Evolutionary conservation across 768 basidiomycete species (phyloP).

Genomic region (Suillus cothurnatus): DNA sequence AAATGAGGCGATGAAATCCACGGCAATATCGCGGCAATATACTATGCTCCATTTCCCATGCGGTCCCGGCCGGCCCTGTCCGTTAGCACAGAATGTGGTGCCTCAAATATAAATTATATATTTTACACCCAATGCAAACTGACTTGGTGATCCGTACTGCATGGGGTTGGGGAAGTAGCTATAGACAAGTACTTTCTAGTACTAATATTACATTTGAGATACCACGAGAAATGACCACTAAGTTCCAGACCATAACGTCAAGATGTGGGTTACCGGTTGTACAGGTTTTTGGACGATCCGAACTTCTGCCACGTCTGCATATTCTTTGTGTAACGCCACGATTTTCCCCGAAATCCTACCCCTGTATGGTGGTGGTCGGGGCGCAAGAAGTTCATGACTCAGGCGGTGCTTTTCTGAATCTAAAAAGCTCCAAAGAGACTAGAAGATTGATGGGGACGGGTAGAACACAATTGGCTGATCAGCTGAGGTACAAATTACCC

Average conservation of each 20-base stretch:
- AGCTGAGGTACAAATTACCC: neutral
- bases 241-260: neutral
- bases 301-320: neutral
- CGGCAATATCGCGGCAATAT: constrained; percentile 1
- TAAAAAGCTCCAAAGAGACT: neutral
- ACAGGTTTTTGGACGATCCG: neutral
- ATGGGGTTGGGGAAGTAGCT: neutral
- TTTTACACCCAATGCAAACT: neutral
- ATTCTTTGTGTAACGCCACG: neutral
- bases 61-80: neutral
- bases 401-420: neutral
- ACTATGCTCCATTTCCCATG: constrained; percentile 1
- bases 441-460: neutral
- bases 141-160: neutral
- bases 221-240: neutral
- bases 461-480: neutral
- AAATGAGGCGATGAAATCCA: constrained; percentile 7
- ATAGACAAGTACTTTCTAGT: neutral
- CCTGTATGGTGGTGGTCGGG: neutral
- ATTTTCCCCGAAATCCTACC: neutral
- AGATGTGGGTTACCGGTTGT: neutral
- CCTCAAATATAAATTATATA: neutral
- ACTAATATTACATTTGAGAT: neutral
- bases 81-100: neutral
- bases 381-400: neutral